Evolutionary conservation across 1,284 basidiomycete species (phyloP).

Genomic region (Ganoderma meredithae): DNA sequence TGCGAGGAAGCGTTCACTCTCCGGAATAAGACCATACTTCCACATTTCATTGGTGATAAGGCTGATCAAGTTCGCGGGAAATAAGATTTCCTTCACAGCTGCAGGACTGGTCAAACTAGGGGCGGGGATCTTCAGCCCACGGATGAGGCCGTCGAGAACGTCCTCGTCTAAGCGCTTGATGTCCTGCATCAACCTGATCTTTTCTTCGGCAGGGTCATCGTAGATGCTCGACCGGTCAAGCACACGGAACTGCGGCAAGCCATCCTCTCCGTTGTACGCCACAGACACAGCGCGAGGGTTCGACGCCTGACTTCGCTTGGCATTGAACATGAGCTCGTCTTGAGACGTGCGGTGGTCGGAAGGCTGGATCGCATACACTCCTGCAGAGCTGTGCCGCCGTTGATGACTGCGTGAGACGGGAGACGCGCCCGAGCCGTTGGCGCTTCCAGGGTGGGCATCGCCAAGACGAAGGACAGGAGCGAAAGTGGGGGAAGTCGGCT

Average conservation of each 20-base stretch:
- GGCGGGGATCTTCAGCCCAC: conserved; percentile 92
- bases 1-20: conserved; percentile 97
- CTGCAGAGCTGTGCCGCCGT: conserved; percentile 87
- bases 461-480: conserved; percentile 70
- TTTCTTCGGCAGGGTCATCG: conserved; percentile 94
- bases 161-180: conserved; percentile 94
- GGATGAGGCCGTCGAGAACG: conserved; percentile 90
- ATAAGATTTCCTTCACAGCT: conserved; percentile 96
- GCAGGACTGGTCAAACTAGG: conserved; percentile 93
- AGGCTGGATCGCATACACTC: conserved; percentile 72
- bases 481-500: conserved; percentile 87
- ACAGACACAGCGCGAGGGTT: conserved; percentile 94
- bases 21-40: conserved; percentile 97
- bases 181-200: conserved; percentile 94
- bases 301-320: conserved; percentile 75
- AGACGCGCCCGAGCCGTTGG: conserved; percentile 37
- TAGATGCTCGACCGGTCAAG: conserved; percentile 79
- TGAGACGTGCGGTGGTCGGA: conserved; percentile 73
- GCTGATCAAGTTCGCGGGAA: conserved; percentile 99
- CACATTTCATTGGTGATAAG: conserved; percentile 99
- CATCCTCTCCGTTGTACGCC: conserved; percentile 84
- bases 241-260: conserved; percentile 69
- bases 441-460: conserved; percentile 40
- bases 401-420: conserved; percentile 63
- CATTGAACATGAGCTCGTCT: conserved; percentile 82